phyloP scores from a whole-genome alignment of 2,329 filamentous ascomycete genomes.

The Pseudogymnoascus sp. region DNA sequence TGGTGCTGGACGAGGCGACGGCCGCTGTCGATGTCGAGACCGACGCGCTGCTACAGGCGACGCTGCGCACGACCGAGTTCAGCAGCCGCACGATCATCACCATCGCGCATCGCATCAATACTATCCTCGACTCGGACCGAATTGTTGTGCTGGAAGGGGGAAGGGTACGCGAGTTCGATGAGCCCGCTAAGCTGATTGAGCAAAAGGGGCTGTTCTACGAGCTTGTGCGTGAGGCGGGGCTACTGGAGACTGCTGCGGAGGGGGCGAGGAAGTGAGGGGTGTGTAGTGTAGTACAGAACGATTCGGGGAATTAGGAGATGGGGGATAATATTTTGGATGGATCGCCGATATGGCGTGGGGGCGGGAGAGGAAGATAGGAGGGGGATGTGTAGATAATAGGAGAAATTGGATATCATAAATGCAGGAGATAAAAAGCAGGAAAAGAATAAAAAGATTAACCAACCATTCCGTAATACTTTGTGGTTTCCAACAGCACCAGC shows the following conservation, averaged over 20 bases:
- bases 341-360: constrained; percentile 1
- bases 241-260: constrained; percentile 33
- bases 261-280: not conserved
- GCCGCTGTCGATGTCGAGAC: constrained; percentile 64
- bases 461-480: not conserved
- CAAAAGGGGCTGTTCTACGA: constrained; percentile 76
- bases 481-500: not conserved
- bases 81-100: constrained; percentile 94
- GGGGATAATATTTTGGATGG: not conserved
- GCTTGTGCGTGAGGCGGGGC: constrained; percentile 81
- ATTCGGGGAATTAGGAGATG: not conserved
- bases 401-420: constrained; percentile 6
- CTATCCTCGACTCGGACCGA: constrained; percentile 79
- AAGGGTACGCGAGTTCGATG: constrained; percentile 86
- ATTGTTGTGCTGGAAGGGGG: constrained; percentile 92
- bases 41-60: constrained; percentile 57
- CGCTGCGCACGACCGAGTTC: constrained; percentile 60
- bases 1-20: constrained; percentile 94
- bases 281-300: not conserved
- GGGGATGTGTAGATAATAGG: not conserved
- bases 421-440: not conserved
- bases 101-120: constrained; percentile 96
- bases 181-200: constrained; percentile 67
- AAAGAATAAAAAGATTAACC: not conserved
- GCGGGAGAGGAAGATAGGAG: not conserved